phyloP scores from a whole-genome alignment of 768 basidiomycete genomes.

The Mycena sanguinolenta region DNA sequence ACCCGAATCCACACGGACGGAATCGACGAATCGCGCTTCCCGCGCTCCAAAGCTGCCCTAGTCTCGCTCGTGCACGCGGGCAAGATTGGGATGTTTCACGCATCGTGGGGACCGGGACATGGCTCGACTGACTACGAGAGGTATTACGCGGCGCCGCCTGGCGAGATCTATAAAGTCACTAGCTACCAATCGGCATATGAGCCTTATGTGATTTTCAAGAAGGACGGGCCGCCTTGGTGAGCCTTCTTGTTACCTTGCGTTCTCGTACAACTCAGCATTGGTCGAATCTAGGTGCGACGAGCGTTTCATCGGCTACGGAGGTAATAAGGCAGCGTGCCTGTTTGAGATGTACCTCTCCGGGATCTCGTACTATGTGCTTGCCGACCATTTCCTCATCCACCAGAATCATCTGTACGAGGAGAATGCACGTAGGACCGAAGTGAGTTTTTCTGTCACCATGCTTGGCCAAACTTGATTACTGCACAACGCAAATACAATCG shows the following conservation, averaged over 20 bases:
- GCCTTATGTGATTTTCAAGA: slow-evolving; percentile 88
- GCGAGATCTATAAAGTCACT: slow-evolving; percentile 81
- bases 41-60: slow-evolving; percentile 73
- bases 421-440: slow-evolving; percentile 77
- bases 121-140: slow-evolving; percentile 83
- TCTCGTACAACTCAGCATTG: slow-evolving; percentile 8
- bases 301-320: slow-evolving; percentile 91
- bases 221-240: slow-evolving; percentile 81
- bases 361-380: slow-evolving; percentile 84
- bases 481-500: slow-evolving; percentile 79
- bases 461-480: neutral
- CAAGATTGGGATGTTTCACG: slow-evolving; percentile 83
- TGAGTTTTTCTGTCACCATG: slow-evolving; percentile 41
- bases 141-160: slow-evolving; percentile 72
- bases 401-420: slow-evolving; percentile 90
- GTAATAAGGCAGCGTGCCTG: slow-evolving; percentile 93
- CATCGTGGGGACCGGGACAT: slow-evolving; percentile 83
- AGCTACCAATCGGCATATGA: slow-evolving; percentile 89
- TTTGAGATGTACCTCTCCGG: slow-evolving; percentile 94
- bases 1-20: slow-evolving; percentile 75
- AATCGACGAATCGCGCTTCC: slow-evolving; percentile 69
- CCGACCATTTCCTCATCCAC: slow-evolving; percentile 91
- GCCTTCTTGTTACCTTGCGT: slow-evolving; percentile 34
- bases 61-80: slow-evolving; percentile 67
- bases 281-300: slow-evolving; percentile 83